Evolutionary conservation across 2,329 filamentous ascomycete species (phyloP).

Genomic region (Monilinia aucupariae): DNA sequence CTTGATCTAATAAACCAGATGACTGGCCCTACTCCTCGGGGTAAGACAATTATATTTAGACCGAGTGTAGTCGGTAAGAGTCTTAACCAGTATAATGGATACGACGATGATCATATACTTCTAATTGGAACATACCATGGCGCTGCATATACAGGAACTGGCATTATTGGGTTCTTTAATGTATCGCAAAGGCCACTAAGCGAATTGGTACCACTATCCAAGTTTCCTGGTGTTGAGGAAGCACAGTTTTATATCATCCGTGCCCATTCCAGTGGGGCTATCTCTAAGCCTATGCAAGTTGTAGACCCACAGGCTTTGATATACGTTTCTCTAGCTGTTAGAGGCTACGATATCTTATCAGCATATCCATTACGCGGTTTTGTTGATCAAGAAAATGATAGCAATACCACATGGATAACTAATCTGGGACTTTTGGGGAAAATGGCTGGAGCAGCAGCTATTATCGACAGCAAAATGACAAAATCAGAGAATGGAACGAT

Average conservation of each 20-base stretch:
- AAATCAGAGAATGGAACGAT: conserved; percentile 56
- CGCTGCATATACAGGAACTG: conserved; percentile 59
- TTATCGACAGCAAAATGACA: conserved; percentile 57
- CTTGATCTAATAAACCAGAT: conserved; percentile 71
- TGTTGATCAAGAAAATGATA: conserved; percentile 35
- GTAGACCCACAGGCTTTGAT: conserved; percentile 48
- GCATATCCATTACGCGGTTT: conserved; percentile 63
- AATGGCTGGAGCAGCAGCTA: conserved; percentile 81
- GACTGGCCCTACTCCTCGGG: conserved; percentile 65
- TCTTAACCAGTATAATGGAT: conserved; percentile 67
- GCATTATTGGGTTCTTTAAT: conserved; percentile 83
- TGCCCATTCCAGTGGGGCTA: conserved; percentile 60
- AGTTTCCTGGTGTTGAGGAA: conserved; percentile 65
- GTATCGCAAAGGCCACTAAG: conserved; percentile 56
- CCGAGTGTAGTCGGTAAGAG: conserved; percentile 70
- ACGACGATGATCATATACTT: conserved; percentile 66
- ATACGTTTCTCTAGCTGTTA: conserved; percentile 54
- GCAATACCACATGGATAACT: conserved; percentile 49
- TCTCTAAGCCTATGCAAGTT: conserved; percentile 49
- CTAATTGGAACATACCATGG: conserved; percentile 78
- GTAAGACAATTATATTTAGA: conserved; percentile 73
- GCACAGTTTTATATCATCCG: conserved; percentile 64
- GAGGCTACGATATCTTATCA: conserved; percentile 76
- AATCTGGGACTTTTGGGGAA: conserved; percentile 77
- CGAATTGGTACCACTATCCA: conserved; percentile 63